These are phyloP conservation scores for Epichloe sibirici DNA, from an alignment of 2,329 filamentous ascomycete genomes.

Conservation along the genomic window DNA sequence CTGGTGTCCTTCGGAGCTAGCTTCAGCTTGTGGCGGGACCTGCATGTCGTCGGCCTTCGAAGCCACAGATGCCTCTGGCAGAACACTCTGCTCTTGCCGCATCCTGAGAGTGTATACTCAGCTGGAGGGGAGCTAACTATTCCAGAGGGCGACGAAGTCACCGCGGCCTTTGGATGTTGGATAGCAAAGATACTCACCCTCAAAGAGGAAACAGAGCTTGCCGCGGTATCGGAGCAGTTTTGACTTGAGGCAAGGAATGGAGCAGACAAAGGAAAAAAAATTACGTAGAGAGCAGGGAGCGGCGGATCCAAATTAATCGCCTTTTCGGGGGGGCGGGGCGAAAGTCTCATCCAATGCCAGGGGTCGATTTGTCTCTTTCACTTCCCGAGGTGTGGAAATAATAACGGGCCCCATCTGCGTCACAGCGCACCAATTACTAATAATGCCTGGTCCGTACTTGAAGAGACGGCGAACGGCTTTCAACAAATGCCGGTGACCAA, in stretches of 20 bases:
- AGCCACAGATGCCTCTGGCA: background rate
- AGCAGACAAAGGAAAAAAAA: background rate
- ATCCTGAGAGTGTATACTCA: background rate
- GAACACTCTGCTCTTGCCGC: slow-evolving; percentile 1
- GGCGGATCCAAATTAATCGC: background rate
- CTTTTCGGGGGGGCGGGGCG: too few relatives aligned
- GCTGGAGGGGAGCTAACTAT: background rate
- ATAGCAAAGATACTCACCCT: too few relatives aligned
- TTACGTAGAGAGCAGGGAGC: background rate
- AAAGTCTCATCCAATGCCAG: background rate
- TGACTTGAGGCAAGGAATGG: background rate
- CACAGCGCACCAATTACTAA: slow-evolving; percentile 6
- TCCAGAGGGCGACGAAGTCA: too few relatives aligned
- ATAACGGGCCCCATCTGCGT: background rate
- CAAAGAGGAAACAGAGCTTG: background rate
- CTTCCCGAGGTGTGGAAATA: background rate
- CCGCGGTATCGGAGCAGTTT: background rate
- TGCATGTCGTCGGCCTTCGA: background rate
- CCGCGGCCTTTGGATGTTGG: too few relatives aligned
- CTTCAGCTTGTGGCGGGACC: background rate
- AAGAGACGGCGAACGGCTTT: background rate
- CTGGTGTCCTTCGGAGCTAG: background rate
- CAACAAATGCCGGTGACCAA: background rate
- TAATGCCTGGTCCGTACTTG: background rate
- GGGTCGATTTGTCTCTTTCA: background rate